These are phyloP conservation scores for Myriosclerotinia scirpicola DNA, from an alignment of 2,329 filamentous ascomycete species.

Conservation along the genomic window DNA sequence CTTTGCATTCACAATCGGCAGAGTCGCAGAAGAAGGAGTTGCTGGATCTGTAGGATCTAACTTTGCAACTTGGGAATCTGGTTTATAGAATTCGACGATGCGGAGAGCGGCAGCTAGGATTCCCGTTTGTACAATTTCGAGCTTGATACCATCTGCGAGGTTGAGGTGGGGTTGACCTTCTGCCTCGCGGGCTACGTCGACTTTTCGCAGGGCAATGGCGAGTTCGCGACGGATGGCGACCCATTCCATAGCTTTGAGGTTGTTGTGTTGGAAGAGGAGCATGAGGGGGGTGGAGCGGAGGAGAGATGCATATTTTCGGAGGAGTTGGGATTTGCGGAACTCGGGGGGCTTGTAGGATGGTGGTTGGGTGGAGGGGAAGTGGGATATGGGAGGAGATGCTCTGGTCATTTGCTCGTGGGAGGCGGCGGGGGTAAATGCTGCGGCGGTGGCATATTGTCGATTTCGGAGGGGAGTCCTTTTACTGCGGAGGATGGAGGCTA, in stretches of 20 bases:
- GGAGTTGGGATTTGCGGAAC: constrained; percentile 85
- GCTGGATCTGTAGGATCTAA: constrained; percentile 30
- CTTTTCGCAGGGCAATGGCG: constrained; percentile 56
- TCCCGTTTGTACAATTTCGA: constrained; percentile 84
- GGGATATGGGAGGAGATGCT: constrained; percentile 41
- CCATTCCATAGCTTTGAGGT: constrained; percentile 68
- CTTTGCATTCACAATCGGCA: constrained; percentile 27
- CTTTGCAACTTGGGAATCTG: constrained; percentile 42
- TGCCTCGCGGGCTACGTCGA: constrained; percentile 56
- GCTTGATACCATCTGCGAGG: constrained; percentile 62
- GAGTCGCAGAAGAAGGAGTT: constrained; percentile 30
- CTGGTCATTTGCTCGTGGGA: constrained; percentile 50
- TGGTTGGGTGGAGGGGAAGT: constrained; percentile 68
- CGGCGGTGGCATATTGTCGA: constrained; percentile 52
- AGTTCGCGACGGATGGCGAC: constrained; percentile 65
- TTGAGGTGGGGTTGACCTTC: constrained; percentile 46
- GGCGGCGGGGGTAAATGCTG: constrained; percentile 50
- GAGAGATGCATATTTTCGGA: constrained; percentile 70
- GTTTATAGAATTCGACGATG: constrained; percentile 80
- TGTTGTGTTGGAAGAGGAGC: constrained; percentile 74
- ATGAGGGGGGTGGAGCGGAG: constrained; percentile 70
- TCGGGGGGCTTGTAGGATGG: constrained; percentile 84
- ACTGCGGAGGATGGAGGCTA: constrained; percentile 40
- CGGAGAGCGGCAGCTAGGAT: constrained; percentile 85
- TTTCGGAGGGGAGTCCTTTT: constrained; percentile 41